Conservation (phyloP, 2,329 filamentous ascomycete species). For the Arachnomyces sp. region DNA sequence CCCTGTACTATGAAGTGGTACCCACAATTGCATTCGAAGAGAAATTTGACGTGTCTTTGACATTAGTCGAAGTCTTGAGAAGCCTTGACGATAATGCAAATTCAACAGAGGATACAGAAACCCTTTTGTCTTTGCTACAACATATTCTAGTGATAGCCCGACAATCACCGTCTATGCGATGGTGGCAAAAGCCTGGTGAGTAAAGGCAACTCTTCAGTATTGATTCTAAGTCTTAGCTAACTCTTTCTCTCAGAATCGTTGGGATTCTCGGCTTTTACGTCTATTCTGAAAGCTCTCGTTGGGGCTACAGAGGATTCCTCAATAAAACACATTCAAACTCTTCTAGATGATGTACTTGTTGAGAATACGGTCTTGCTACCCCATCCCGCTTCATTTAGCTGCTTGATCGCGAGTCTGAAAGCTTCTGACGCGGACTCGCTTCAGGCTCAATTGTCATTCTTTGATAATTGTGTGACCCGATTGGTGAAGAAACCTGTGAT, state of each 20-base stretch:
- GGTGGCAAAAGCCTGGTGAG: slow-evolving; percentile 68
- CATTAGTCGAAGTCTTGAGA: slow-evolving; percentile 62
- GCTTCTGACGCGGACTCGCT: slow-evolving; percentile 24
- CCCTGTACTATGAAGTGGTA: slow-evolving; percentile 76
- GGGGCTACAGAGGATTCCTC: slow-evolving; percentile 23
- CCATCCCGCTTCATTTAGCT: slow-evolving; percentile 26
- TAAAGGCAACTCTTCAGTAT: slow-evolving; percentile 1
- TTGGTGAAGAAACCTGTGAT: slow-evolving; percentile 74
- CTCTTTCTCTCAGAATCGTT: slow-evolving; percentile 23
- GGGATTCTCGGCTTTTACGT: slow-evolving; percentile 35
- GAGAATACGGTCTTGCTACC: slow-evolving; percentile 30
- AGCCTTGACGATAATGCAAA: slow-evolving; percentile 45
- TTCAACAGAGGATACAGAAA: slow-evolving; percentile 44
- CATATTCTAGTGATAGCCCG: slow-evolving; percentile 74
- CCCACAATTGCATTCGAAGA: slow-evolving; percentile 73
- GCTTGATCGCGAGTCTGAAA: slow-evolving; percentile 32
- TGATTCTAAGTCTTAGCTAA: slow-evolving; percentile 10
- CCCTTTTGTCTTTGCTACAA: slow-evolving; percentile 67
- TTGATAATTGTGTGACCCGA: slow-evolving; percentile 76
- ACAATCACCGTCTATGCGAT: slow-evolving; percentile 76
- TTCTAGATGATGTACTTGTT: slow-evolving; percentile 28
- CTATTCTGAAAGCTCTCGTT: slow-evolving; percentile 32
- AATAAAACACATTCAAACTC: slow-evolving; percentile 24
- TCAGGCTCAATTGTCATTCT: slow-evolving; percentile 55
- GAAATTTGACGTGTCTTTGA: slow-evolving; percentile 78